phyloP scores from a whole-genome alignment of 768 basidiomycete species.

The Rhodotorula diobovata region DNA sequence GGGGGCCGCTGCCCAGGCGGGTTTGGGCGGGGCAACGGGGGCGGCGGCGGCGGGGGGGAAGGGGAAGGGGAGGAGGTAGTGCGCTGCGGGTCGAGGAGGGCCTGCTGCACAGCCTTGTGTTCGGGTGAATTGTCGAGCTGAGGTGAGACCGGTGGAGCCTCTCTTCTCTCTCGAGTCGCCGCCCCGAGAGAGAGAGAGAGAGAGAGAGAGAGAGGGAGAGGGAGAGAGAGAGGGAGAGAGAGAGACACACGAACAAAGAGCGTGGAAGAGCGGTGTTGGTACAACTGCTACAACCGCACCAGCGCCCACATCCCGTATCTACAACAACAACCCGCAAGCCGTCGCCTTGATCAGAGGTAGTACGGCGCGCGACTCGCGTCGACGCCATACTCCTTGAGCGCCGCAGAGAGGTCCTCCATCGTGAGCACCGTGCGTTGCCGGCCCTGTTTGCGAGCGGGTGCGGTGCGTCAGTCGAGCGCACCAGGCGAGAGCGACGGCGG shows the following conservation, averaged over 20 bases:
- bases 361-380: constrained; percentile 91
- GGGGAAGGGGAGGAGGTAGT: background rate
- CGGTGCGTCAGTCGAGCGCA: background rate
- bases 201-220: too few species aligned
- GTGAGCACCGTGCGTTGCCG: constrained; percentile 82
- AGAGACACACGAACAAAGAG: too few species aligned
- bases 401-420: constrained; percentile 93
- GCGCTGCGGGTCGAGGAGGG: background rate
- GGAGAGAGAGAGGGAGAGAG: too few species aligned
- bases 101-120: background rate
- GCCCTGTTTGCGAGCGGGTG: constrained; percentile 48
- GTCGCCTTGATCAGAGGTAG: constrained; percentile 62
- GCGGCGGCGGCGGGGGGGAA: background rate
- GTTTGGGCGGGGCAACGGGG: too few species aligned
- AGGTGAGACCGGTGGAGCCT: too few species aligned
- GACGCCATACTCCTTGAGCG: constrained; percentile 92
- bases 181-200: too few species aligned
- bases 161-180: too few species aligned
- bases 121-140: too few species aligned
- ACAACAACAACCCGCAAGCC: too few species aligned
- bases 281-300: too few species aligned
- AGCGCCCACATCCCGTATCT: too few species aligned
- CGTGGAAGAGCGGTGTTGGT: too few species aligned
- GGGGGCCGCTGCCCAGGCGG: background rate
- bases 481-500: background rate